Percentiles rank a stretch among this genome's conserved stretches.
phyloP scores from a whole-genome alignment of 2,329 filamentous ascomycete species.

The Peltaster fructicola region DNA sequence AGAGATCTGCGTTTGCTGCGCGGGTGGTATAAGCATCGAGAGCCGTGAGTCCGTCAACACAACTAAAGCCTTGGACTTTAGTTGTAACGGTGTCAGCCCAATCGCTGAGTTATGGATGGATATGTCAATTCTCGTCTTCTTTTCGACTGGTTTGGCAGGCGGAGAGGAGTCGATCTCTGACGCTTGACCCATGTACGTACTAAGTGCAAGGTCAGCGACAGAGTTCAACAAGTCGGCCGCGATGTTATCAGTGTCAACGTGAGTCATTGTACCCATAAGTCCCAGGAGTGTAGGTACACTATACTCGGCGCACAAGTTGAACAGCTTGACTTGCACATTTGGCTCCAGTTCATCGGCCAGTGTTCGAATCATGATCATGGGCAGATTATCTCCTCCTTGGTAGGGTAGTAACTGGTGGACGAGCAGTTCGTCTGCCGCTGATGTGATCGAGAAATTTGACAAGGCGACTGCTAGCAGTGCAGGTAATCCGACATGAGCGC shows the following conservation, averaged over 20 bases:
- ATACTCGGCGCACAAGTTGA: conserved; percentile 76
- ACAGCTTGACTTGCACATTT: conserved; percentile 70
- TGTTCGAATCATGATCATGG: conserved; percentile 72
- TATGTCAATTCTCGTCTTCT: conserved; percentile 47
- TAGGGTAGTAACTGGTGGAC: conserved; percentile 41
- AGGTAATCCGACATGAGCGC: conserved; percentile 70
- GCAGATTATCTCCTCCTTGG: conserved; percentile 26
- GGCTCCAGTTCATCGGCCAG: conserved; percentile 92
- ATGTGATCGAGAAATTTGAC: conserved; percentile 39
- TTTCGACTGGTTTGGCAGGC: conserved; percentile 6
- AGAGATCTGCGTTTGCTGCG: conserved; percentile 43
- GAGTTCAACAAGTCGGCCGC: conserved; percentile 62
- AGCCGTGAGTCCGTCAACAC: conserved; percentile 64
- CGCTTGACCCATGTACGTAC: conserved; percentile 15
- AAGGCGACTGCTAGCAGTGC: conserved; percentile 66
- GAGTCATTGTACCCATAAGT: conserved; percentile 44
- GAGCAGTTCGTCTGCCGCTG: conserved; percentile 55
- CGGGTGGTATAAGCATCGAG: conserved; percentile 46
- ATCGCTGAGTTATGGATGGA: conserved; percentile 64
- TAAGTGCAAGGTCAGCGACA: conserved; percentile 37
- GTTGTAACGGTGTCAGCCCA: conserved; percentile 64
- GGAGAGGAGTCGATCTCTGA: background rate
- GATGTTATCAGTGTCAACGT: conserved; percentile 33
- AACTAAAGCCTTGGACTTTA: conserved; percentile 58
- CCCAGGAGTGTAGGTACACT: conserved; percentile 70